These are phyloP conservation scores for Aureobasidium subglaciale DNA, from an alignment of 2,329 filamentous ascomycete species.

Conservation along the genomic window DNA sequence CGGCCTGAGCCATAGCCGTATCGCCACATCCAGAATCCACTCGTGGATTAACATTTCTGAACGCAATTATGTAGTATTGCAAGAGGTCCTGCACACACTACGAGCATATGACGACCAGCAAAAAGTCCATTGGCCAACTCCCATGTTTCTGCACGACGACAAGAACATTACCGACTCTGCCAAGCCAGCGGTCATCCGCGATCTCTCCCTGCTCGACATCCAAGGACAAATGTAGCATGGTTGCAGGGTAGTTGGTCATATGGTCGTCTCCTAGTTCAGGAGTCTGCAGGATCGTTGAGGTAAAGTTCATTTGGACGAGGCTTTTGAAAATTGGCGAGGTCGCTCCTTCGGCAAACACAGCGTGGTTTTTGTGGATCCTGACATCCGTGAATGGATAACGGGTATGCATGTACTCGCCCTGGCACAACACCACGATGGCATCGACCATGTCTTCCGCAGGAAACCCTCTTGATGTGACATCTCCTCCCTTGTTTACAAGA, in stretches of 20 bases:
- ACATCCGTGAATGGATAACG: not conserved
- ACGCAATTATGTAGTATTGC: too few relatives aligned
- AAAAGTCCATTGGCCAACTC: too few relatives aligned
- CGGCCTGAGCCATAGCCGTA: too few relatives aligned
- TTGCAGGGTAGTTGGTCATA: not conserved
- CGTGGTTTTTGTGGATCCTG: not conserved
- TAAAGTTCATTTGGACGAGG: not conserved
- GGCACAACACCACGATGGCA: not conserved
- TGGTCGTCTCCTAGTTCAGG: not conserved
- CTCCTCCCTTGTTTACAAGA: too few relatives aligned
- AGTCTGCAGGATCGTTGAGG: not conserved
- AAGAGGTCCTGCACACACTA: too few relatives aligned
- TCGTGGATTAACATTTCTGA: too few relatives aligned
- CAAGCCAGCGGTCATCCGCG: not conserved
- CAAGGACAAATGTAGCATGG: not conserved
- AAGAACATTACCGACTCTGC: not conserved
- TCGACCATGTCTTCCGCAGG: not conserved
- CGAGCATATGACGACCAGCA: too few relatives aligned
- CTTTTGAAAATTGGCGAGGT: not conserved
- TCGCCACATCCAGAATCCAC: too few relatives aligned
- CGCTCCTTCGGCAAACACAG: not conserved
- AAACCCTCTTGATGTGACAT: not conserved
- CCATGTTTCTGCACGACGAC: not conserved
- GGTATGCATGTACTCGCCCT: not conserved
- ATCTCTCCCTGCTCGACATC: not conserved